Base-by-base conservation (phyloP, 805 yeast species). In the Hanseniaspora hatyaiensis region DNA sequence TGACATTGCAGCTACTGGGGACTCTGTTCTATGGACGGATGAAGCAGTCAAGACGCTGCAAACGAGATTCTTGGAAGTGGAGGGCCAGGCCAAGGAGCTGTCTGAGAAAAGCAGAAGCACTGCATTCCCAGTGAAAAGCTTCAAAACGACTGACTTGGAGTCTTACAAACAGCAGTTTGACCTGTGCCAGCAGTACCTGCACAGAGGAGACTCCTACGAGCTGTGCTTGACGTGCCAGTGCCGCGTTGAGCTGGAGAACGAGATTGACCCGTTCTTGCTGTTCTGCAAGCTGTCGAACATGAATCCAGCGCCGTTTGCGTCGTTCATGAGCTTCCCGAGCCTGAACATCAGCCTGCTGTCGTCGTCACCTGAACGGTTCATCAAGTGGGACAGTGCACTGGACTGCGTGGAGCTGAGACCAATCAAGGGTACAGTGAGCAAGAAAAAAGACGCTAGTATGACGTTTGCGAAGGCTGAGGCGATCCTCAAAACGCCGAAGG, bases 271-370 rank as follows among this genome's bases (percentile, higher is more conserved):
- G 0, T 92, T 96, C 96, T 75, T 73, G 15, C 70, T 89, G 3
- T 92, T 86, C 65, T 80, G 82, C 57, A 72, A 77, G 1, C 66
- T 92, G 47, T 76, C 84, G 0, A 56, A 64, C 12, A 73, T 71
- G 49, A 92, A 94, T 58, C 97, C 98, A 3, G 84, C 97, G 0
- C 98, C 99, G 1, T 89, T 83, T 60, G 78, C 95, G 2, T 79
- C 92, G 47, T 92, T 66, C 59, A 68, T 92, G 68, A 71, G 77
- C 42, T 82, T 89, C 56, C 82, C 79, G 52, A 73, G 74, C 23
- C 54, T 61, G 24, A 50, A 63, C 4, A 42, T 62, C 6, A 68
- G 71, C 11, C 65, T 92, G 28, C 69, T 89, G 2, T 85, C 95
- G 2, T 81, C 96, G 0, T 89, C 97, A 0, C 99, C 99, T 0